Percentiles rank a stretch among this genome's conserved stretches.
phyloP scores from a whole-genome alignment of 805 yeast genomes.

The Ogataea pilisensis region DNA sequence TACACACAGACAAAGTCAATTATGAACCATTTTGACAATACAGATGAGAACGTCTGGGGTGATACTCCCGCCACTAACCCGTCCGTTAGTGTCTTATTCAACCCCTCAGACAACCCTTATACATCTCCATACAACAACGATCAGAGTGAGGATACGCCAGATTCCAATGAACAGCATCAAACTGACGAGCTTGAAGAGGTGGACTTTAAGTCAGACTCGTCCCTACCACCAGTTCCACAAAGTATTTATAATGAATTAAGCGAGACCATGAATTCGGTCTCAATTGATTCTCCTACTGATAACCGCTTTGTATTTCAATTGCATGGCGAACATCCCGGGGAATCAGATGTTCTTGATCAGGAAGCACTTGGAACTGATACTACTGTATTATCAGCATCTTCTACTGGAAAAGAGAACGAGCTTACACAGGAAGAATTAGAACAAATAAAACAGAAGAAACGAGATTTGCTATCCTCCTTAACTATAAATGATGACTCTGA shows the following conservation, averaged over 20 bases:
- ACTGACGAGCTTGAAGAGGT: constrained; percentile 21
- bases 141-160: constrained; percentile 4
- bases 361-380: too few species aligned
- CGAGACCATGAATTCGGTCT: constrained; percentile 21
- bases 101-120: constrained; percentile 21
- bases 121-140: constrained; percentile 12
- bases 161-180: constrained; percentile 12
- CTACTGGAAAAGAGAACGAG: neutral
- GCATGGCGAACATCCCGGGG: neutral
- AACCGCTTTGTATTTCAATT: neutral
- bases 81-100: constrained; percentile 21
- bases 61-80: constrained; percentile 45
- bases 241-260: constrained; percentile 13
- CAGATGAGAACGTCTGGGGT: constrained; percentile 46
- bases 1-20: too few species aligned
- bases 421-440: constrained; percentile 11
- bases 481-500: constrained; percentile 33
- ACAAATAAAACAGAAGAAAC: constrained; percentile 31
- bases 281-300: constrained; percentile 6
- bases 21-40: constrained; percentile 24
- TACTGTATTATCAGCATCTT: too few species aligned
- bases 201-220: constrained; percentile 18
- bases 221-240: constrained; percentile 5
- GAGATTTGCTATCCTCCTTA: constrained; percentile 38
- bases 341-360: too few species aligned